Percentiles rank a stretch among this genome's conserved stretches.
Conservation (phyloP, 108 stramenopile genomes). For the Cylindrotheca closterium region DNA sequence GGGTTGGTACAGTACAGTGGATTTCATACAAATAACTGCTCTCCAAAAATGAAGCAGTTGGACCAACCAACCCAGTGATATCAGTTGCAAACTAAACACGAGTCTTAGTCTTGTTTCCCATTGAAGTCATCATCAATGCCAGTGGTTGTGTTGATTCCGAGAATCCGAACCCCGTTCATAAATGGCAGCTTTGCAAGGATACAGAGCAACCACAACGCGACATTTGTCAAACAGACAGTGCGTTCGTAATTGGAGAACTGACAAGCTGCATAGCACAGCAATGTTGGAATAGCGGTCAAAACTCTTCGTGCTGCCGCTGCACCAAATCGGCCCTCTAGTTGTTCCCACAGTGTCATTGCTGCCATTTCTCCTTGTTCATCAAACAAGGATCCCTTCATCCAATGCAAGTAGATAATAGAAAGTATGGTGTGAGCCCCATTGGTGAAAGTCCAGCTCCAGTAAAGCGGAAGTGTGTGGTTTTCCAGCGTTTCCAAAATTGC, state of each 20-base stretch:
- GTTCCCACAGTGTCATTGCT: slow-evolving; percentile 88
- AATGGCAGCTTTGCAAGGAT: slow-evolving; percentile 87
- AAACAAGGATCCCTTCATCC: slow-evolving; percentile 85
- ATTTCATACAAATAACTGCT: no score
- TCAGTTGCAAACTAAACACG: no score
- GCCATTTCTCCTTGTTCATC: slow-evolving; percentile 83
- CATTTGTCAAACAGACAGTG: slow-evolving; percentile 62
- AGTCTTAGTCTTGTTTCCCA: neutral
- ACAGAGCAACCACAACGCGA: slow-evolving; percentile 77
- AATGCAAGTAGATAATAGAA: slow-evolving; percentile 77
- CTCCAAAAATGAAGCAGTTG: no score
- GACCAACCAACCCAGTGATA: no score
- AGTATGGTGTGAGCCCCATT: slow-evolving; percentile 61
- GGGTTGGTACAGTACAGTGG: no score
- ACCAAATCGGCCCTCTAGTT: slow-evolving; percentile 54
- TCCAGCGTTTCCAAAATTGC: slow-evolving; percentile 24
- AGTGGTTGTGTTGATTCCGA: slow-evolving; percentile 94
- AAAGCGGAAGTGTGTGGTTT: slow-evolving; percentile 13
- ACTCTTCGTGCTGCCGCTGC: slow-evolving; percentile 23
- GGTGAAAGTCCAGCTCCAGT: slow-evolving; percentile 69
- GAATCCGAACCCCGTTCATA: slow-evolving; percentile 95
- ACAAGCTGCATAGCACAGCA: slow-evolving; percentile 78
- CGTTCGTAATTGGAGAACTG: slow-evolving; percentile 66
- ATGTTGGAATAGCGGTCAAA: slow-evolving; percentile 73
- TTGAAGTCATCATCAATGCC: slow-evolving; percentile 89